These are phyloP conservation scores for Gymnopilus dilepis DNA, from an alignment of 768 basidiomycete genomes.

Conservation along the genomic window DNA sequence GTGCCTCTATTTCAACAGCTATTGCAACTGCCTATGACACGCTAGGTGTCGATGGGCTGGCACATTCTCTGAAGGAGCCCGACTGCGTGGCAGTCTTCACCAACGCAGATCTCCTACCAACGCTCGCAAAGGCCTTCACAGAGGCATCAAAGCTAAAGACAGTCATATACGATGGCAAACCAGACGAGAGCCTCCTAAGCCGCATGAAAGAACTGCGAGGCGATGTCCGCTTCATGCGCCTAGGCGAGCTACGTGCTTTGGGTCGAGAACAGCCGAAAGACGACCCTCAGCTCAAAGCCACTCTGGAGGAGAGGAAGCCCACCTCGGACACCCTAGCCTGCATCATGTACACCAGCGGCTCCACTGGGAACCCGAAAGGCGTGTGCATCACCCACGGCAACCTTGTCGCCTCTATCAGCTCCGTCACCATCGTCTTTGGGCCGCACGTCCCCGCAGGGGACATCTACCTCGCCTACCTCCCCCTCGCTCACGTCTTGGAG, in stretches of 20 bases:
- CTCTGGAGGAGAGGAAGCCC: slow-evolving; percentile 44
- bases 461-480: slow-evolving; percentile 81
- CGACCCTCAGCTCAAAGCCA: slow-evolving; percentile 1
- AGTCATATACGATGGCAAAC: slow-evolving; percentile 79
- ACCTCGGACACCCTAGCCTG: slow-evolving; percentile 41
- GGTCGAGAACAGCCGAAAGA: slow-evolving; percentile 48
- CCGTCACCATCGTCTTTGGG: slow-evolving; percentile 64
- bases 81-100: slow-evolving; percentile 80
- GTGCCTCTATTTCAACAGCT: slow-evolving; percentile 67
- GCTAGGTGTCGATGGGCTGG: slow-evolving; percentile 78
- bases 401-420: slow-evolving; percentile 77
- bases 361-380: slow-evolving; percentile 88
- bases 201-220: slow-evolving; percentile 53
- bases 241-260: slow-evolving; percentile 67
- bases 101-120: slow-evolving; percentile 80
- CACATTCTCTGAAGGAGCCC: slow-evolving; percentile 80
- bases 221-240: slow-evolving; percentile 54
- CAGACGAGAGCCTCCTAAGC: slow-evolving; percentile 49
- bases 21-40: slow-evolving; percentile 93
- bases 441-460: slow-evolving; percentile 57
- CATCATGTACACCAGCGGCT: slow-evolving; percentile 72
- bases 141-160: slow-evolving; percentile 69
- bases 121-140: slow-evolving; percentile 66
- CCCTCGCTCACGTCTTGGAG: slow-evolving; percentile 89
- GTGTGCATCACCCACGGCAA: slow-evolving; percentile 84